Evolutionary conservation across 1,139 yeast species (phyloP).

Genomic region (Candida sanyaensis): DNA sequence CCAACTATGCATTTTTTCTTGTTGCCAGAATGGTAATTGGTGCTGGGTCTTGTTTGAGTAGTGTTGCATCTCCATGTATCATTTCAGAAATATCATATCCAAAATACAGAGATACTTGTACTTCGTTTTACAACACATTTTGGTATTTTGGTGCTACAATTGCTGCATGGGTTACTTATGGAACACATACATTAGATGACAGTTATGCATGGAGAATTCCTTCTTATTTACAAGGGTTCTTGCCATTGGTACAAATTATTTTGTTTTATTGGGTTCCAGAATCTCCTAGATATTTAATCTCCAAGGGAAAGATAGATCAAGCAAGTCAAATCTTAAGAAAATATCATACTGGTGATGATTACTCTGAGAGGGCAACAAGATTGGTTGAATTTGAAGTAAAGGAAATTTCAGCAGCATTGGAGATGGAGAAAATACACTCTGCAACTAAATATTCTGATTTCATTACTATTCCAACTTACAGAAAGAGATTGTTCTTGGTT

Average conservation of each 20-base stretch:
- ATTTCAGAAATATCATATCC: constrained; percentile 49
- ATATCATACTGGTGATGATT: constrained; percentile 40
- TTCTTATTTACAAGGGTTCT: constrained; percentile 44
- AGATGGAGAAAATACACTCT: constrained; percentile 28
- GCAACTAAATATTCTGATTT: constrained; percentile 37
- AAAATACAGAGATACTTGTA: constrained; percentile 46
- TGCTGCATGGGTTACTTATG: constrained; percentile 57
- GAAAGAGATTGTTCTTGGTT: constrained; percentile 45
- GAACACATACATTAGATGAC: constrained; percentile 34
- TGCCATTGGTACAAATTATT: constrained; percentile 27
- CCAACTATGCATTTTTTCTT: constrained; percentile 40
- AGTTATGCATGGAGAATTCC: constrained; percentile 48
- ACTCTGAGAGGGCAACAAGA: constrained; percentile 28
- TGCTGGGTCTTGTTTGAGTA: constrained; percentile 38
- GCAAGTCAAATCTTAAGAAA: constrained; percentile 44
- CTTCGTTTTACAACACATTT: constrained; percentile 49
- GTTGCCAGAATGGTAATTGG: constrained; percentile 43
- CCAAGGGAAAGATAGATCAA: constrained; percentile 35
- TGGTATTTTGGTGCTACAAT: constrained; percentile 56
- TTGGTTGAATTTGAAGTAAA: constrained; percentile 47
- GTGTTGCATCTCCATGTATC: constrained; percentile 40
- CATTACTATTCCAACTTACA: constrained; percentile 32
- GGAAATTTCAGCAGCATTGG: constrained; percentile 45
- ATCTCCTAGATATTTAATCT: constrained; percentile 46
- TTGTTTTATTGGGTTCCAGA: constrained; percentile 43